A percentile compares a stretch with the other conserved stretches of the same genome.
Conservation (phyloP, 2,329 filamentous ascomycete species). For the Septoria petroselini region DNA sequence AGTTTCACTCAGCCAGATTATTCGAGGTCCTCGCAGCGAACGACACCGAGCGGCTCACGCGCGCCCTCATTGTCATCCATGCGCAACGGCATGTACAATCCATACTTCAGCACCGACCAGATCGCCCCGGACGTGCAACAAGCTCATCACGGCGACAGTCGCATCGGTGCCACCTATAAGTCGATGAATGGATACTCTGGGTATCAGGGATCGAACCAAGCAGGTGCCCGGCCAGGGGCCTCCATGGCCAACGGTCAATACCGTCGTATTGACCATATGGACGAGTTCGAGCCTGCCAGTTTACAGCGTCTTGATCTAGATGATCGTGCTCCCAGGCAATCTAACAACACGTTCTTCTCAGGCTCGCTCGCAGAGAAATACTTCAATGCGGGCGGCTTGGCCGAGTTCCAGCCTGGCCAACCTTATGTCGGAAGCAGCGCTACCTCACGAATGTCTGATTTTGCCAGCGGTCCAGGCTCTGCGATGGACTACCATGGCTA, state of each 20-base stretch:
- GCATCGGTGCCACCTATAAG: constrained; percentile 22
- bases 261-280: constrained; percentile 20
- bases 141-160: constrained; percentile 21
- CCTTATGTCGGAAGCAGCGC: constrained; percentile 42
- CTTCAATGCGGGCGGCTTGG: constrained; percentile 18
- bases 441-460: constrained; percentile 39
- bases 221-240: neutral
- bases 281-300: constrained; percentile 23
- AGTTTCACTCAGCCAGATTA: constrained; percentile 32
- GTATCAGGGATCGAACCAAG: neutral
- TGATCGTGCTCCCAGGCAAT: constrained; percentile 34
- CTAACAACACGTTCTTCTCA: constrained; percentile 13
- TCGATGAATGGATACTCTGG: constrained; percentile 17
- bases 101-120: constrained; percentile 42
- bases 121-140: constrained; percentile 37
- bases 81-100: constrained; percentile 41
- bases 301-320: constrained; percentile 39
- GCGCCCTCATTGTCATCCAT: constrained; percentile 51
- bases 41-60: constrained; percentile 28
- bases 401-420: constrained; percentile 25
- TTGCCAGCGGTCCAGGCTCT: constrained; percentile 47
- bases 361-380: constrained; percentile 23
- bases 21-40: constrained; percentile 22
- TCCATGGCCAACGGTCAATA: neutral
- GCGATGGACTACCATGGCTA: constrained; percentile 45